These are phyloP conservation scores for Plasmodium malariae DNA, from an alignment of 169 alveolate genomes.

Conservation along the genomic window DNA sequence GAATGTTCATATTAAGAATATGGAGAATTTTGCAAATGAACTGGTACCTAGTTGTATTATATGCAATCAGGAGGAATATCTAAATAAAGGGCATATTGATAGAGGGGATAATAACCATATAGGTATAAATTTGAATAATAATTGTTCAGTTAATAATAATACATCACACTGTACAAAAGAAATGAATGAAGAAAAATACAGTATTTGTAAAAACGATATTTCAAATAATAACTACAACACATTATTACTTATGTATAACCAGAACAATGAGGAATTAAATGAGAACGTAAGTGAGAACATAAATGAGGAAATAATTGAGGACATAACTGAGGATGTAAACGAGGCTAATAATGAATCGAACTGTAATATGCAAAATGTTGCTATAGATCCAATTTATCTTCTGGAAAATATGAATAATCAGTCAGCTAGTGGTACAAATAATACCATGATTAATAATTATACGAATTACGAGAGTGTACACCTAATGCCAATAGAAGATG, in stretches of 20 bases:
- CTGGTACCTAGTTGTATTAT: constrained; percentile 9
- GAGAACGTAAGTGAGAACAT: neutral
- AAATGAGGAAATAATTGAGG: neutral
- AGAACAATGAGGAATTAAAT: neutral
- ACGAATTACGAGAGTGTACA: constrained; percentile 1
- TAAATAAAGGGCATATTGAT: neutral
- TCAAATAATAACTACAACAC: neutral
- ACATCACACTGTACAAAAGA: neutral
- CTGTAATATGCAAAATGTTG: neutral
- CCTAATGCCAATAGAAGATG: neutral
- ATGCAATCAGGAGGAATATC: constrained; percentile 9
- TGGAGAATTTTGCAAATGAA: constrained; percentile 30
- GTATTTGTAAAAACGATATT: neutral
- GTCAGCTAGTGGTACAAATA: neutral
- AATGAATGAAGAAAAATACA: neutral
- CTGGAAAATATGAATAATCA: neutral
- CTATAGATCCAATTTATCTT: neutral
- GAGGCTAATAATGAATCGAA: neutral
- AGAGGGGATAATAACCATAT: neutral
- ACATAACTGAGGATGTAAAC: neutral
- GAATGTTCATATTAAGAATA: constrained; percentile 13
- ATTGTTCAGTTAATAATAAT: neutral
- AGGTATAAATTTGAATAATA: neutral
- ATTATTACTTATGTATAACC: too few species aligned
- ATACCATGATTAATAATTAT: neutral